Evolutionary conservation across 2,329 filamentous ascomycete genomes (phyloP).

Genomic region (Alternaria triticimaculans): DNA sequence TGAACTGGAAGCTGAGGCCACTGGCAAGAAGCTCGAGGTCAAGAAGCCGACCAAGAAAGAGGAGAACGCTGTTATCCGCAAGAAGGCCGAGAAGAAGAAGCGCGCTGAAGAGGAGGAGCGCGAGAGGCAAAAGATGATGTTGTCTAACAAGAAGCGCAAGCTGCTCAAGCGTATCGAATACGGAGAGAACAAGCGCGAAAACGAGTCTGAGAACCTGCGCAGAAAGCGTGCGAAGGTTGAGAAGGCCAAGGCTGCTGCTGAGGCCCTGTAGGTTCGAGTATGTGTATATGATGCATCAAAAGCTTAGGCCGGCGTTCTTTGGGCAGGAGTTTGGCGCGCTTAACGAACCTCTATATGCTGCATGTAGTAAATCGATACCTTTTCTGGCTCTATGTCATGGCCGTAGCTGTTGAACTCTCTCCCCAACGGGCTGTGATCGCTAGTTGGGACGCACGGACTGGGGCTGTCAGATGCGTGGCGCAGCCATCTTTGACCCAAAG

Average conservation of each 20-base stretch:
- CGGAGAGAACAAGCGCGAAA: constrained; percentile 91
- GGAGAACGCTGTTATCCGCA: constrained; percentile 73
- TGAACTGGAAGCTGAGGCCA: constrained; percentile 91
- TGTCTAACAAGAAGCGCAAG: constrained; percentile 97
- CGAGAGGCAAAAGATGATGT: constrained; percentile 96
- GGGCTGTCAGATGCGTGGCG: constrained; percentile 1
- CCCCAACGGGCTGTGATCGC: background rate
- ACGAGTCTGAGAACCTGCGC: constrained; percentile 84
- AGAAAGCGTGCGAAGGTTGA: constrained; percentile 92
- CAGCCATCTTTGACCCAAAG: background rate
- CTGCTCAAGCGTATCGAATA: constrained; percentile 97
- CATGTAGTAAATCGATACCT: constrained; percentile 7
- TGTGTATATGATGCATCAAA: constrained; percentile 16
- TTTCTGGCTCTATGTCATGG: background rate
- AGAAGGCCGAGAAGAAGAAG: constrained; percentile 66
- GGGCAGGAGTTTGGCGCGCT: constrained; percentile 18
- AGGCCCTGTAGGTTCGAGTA: constrained; percentile 24
- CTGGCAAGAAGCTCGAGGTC: constrained; percentile 63
- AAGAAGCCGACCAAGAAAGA: constrained; percentile 53
- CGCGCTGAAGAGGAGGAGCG: constrained; percentile 81
- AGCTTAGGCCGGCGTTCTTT: constrained; percentile 22
- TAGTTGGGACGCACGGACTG: background rate
- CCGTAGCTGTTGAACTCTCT: background rate
- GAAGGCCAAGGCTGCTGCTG: constrained; percentile 53
- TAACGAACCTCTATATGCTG: constrained; percentile 8